Conservation (phyloP, 305 asterid species). For the Coffea humblotiana region DNA sequence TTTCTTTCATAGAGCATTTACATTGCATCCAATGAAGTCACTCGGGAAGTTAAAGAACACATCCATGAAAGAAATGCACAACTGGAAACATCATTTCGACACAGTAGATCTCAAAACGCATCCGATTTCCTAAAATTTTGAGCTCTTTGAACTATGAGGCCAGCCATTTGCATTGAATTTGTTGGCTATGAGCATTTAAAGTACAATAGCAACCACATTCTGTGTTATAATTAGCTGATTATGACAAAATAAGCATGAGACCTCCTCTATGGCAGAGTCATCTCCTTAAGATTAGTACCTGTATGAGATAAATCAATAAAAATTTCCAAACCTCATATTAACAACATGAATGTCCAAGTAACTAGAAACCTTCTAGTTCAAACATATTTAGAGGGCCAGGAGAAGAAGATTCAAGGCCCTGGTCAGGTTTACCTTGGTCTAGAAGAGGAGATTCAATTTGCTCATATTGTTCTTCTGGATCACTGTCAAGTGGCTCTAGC, state of each 20-base stretch:
- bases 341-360: slow-evolving; percentile 54
- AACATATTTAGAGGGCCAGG: slow-evolving; percentile 76
- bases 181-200: neutral
- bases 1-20: neutral
- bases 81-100: neutral
- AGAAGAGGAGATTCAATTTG: slow-evolving; percentile 44
- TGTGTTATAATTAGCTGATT: slow-evolving; percentile 3
- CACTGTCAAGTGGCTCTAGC: slow-evolving; percentile 55
- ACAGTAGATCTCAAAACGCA: neutral
- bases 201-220: neutral
- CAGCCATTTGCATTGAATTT: neutral
- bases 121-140: neutral
- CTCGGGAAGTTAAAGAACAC: neutral
- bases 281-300: slow-evolving; percentile 64
- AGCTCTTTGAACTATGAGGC: neutral
- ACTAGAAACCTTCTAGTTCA: slow-evolving; percentile 82
- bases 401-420: slow-evolving; percentile 68
- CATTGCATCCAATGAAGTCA: neutral
- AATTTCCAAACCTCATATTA: slow-evolving; percentile 55
- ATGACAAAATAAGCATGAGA: slow-evolving; percentile 25
- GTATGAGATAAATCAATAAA: slow-evolving; percentile 72
- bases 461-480: slow-evolving; percentile 38
- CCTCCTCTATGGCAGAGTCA: slow-evolving; percentile 51
- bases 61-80: neutral
- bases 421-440: slow-evolving; percentile 76